Conservation (phyloP, 164 flowering plant genomes). For the Cinnamomum micranthum region DNA sequence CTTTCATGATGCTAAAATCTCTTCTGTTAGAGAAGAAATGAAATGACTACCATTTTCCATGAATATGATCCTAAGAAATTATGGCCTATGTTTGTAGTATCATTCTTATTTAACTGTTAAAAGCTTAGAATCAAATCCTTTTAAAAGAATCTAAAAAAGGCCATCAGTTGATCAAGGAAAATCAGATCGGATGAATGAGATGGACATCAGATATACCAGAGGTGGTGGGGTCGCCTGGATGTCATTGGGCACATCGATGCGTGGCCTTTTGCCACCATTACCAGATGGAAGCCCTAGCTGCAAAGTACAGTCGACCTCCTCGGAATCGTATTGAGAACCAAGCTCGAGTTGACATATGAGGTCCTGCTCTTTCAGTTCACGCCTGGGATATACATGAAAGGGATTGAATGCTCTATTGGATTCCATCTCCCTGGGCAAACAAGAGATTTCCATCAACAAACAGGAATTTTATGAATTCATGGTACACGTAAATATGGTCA, state of each 20-base stretch:
- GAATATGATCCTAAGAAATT: too few species aligned
- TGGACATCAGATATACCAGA: neutral
- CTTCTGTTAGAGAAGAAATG: too few species aligned
- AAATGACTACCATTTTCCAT: too few species aligned
- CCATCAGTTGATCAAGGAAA: neutral
- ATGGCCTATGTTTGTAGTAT: too few species aligned
- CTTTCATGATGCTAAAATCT: too few species aligned
- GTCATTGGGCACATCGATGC: neutral
- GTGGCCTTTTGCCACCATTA: neutral
- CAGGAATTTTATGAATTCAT: neutral
- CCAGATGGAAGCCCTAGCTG: neutral
- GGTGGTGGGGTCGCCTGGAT: neutral
- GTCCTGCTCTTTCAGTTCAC: constrained; percentile 5
- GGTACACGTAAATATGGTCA: neutral
- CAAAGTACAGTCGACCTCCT: neutral
- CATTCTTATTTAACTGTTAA: too few species aligned
- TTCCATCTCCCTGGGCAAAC: neutral
- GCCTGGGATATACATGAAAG: neutral
- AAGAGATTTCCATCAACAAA: too few species aligned
- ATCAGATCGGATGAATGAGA: neutral
- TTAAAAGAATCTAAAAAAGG: neutral
- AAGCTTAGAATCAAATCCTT: neutral
- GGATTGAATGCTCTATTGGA: neutral
- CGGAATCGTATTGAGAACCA: neutral
- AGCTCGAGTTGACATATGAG: neutral